Percentiles rank a stretch among this genome's conserved stretches.
Evolutionary conservation across 2,329 filamentous ascomycete species (phyloP).

Genomic region (Mariannaea sp.): DNA sequence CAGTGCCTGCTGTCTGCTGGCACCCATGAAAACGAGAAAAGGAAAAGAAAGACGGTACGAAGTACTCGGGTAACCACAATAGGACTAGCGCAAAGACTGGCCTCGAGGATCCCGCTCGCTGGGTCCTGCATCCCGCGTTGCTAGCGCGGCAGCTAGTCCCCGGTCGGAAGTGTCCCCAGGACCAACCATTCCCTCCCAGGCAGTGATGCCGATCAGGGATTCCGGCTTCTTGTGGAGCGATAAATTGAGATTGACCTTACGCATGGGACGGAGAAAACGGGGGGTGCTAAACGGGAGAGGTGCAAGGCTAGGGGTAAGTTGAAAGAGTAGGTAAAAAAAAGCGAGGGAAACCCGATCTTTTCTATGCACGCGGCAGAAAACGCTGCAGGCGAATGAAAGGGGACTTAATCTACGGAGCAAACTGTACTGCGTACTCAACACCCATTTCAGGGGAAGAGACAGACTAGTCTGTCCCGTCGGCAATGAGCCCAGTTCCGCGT

Average conservation of each 20-base stretch:
- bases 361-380: background rate
- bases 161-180: constrained; percentile 4
- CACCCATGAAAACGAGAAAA: constrained; percentile 11
- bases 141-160: constrained; percentile 23
- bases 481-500: background rate
- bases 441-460: background rate
- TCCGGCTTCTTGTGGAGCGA: background rate
- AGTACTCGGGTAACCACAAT: constrained; percentile 13
- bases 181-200: constrained; percentile 14
- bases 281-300: constrained; percentile 8
- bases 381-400: too few relatives aligned
- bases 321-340: background rate
- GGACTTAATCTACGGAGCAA: too few relatives aligned
- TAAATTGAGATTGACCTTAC: constrained; percentile 4
- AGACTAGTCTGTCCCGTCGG: background rate
- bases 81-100: constrained; percentile 13
- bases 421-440: background rate
- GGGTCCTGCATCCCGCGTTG: constrained; percentile 34
- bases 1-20: too few relatives aligned
- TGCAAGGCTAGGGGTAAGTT: constrained; percentile 8
- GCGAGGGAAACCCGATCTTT: background rate
- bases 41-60: constrained; percentile 31
- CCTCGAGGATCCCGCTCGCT: constrained; percentile 31
- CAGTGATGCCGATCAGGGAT: constrained; percentile 19
- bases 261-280: constrained; percentile 13